Evolutionary conservation across 768 basidiomycete species (phyloP), one percentile per base, ranked within the genome.

Genomic region (Suillus alpinus): DNA sequence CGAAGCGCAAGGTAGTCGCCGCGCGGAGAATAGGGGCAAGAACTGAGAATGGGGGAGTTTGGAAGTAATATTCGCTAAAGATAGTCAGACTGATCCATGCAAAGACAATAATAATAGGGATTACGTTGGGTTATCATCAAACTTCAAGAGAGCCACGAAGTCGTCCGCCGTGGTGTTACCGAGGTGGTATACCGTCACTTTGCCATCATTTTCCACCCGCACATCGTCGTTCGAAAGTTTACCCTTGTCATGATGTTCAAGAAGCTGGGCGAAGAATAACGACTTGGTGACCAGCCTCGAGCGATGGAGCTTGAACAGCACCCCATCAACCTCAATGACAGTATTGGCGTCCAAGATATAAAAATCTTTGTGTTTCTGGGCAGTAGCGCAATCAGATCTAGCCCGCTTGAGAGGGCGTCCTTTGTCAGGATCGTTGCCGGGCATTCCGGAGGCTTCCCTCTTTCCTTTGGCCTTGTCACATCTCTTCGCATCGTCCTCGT

Each of bases 281-380:
- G 75, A 75, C 10, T 74, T 62, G 40, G 57, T 64, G 14, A 67
- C 61, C 3, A 80, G 72, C 20, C 67, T 68, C 57, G 73, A 75
- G 12, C 73, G 66, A 16, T 77, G 74, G 20, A 81, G 60, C n/a
- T 68, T 67, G 64, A 78, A 79, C 40, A 73, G 66, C 7, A 66
- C 70, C 29, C 68, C 63, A 20, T 70, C 63, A 26, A 76, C 61
- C 53, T 76, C 70, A 4, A 81, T 44, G 40, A 77, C 68, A 8
- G 76, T 65, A 16, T 69, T 71, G 4, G 75, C 78, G 58, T 77
- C 76, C 13, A 69, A 66, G 31, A 72, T 64, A 75, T 77, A 78
- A 50, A 75, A 69, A 16, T 59, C n/a, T 39, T 63, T 32, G 57
- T 64, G 60, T 60, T 47, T 47, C 23, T 18, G 13, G 12, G 68